A percentile compares a stretch with the other conserved stretches of the same genome.
Evolutionary conservation across 2,329 filamentous ascomycete genomes (phyloP).

Genomic region (Colletotrichum echinochloae): DNA sequence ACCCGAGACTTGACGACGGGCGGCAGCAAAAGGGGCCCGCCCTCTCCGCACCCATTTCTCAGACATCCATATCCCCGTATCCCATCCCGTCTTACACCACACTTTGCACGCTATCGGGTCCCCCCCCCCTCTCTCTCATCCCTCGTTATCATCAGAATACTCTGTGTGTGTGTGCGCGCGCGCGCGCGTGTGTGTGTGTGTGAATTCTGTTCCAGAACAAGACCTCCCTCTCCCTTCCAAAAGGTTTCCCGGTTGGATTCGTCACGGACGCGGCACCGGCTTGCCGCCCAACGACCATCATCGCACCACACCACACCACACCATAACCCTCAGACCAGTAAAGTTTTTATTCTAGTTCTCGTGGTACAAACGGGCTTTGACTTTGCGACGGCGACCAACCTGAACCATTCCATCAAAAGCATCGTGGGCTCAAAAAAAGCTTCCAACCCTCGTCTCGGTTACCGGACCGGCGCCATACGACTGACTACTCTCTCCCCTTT

Average conservation of each 20-base stretch:
- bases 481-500: not conserved
- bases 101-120: slow-evolving; percentile 21
- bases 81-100: slow-evolving; percentile 27
- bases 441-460: slow-evolving; percentile 32
- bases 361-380: slow-evolving; percentile 21
- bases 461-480: slow-evolving; percentile 17
- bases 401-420: slow-evolving; percentile 36
- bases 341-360: slow-evolving; percentile 24
- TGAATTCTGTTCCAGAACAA: not conserved
- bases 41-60: slow-evolving; percentile 37
- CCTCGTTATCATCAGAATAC: slow-evolving; percentile 7
- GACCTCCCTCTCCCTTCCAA: not conserved
- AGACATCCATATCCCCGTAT: slow-evolving; percentile 36
- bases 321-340: not conserved
- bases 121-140: slow-evolving; percentile 27
- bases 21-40: no score
- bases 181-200: no score
- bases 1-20: slow-evolving; percentile 4
- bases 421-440: slow-evolving; percentile 31
- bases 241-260: not conserved
- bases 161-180: no score
- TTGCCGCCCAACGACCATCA: not conserved
- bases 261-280: slow-evolving; percentile 25
- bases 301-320: not conserved
- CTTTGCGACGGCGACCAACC: slow-evolving; percentile 23